These are phyloP conservation scores for Rhynchospora tenuis DNA, from an alignment of 176 grass and related monocot genomes.

Conservation along the genomic window DNA sequence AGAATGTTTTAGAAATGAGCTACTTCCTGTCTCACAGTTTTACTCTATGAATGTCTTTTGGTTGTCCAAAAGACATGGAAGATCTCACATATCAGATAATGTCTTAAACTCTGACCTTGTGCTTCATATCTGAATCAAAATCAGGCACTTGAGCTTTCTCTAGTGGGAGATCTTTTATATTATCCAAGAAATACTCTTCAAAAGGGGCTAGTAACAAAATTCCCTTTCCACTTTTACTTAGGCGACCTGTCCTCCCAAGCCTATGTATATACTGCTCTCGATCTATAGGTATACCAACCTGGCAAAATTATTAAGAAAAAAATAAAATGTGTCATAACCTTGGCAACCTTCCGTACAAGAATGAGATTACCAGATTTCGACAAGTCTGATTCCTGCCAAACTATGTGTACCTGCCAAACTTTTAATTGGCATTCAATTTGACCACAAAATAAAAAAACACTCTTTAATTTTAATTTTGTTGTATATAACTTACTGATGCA, in stretches of 20 bases:
- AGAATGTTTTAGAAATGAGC: neutral
- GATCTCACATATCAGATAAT: neutral
- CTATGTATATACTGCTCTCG: constrained; percentile 92
- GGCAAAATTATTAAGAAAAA: constrained; percentile 19
- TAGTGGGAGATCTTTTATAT: constrained; percentile 70
- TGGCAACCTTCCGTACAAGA: neutral
- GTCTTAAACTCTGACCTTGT: constrained; percentile 42
- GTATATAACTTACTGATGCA: neutral
- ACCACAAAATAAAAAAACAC: neutral
- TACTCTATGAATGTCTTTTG: neutral
- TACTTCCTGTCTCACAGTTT: neutral
- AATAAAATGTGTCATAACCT: neutral
- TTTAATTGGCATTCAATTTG: neutral
- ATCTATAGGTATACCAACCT: constrained; percentile 85
- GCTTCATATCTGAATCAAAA: constrained; percentile 54
- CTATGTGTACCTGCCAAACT: neutral
- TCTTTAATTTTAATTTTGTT: neutral
- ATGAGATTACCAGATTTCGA: neutral
- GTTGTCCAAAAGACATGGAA: neutral
- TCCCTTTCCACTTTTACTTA: constrained; percentile 78
- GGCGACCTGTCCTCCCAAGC: constrained; percentile 82
- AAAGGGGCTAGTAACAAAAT: constrained; percentile 73
- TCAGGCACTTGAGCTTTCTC: constrained; percentile 45
- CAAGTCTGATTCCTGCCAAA: neutral
- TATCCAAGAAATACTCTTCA: constrained; percentile 92